phyloP scores from a whole-genome alignment of 2,329 filamentous ascomycete species.

The Lojkania enalia region DNA sequence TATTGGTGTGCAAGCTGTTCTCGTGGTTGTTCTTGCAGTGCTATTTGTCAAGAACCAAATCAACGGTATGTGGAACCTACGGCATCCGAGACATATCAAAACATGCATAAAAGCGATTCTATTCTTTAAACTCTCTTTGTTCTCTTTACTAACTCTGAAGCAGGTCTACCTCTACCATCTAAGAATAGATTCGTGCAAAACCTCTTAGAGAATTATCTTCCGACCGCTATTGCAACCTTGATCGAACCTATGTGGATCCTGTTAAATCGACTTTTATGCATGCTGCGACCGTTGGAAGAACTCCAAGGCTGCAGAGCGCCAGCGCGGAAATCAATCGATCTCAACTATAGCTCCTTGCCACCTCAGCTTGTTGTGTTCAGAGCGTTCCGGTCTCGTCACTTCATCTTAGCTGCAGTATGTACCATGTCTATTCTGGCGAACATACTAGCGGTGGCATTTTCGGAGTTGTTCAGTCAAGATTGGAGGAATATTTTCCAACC shows the following conservation, averaged over 20 bases:
- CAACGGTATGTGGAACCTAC: constrained; percentile 18
- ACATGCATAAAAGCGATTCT: too few species aligned
- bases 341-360: constrained; percentile 60
- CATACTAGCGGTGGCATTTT: constrained; percentile 56
- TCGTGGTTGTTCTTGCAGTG: constrained; percentile 18
- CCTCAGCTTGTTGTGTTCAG: constrained; percentile 56
- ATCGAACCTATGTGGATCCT: constrained; percentile 62
- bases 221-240: constrained; percentile 58
- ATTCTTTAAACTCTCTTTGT: too few species aligned
- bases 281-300: constrained; percentile 59
- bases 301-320: constrained; percentile 48
- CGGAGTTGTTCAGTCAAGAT: constrained; percentile 55
- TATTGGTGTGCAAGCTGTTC: constrained; percentile 16
- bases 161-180: constrained; percentile 45
- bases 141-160: constrained; percentile 3
- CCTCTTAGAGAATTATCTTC: constrained; percentile 55
- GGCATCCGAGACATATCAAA: too few species aligned
- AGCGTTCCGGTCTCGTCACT: constrained; percentile 52
- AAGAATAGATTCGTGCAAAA: constrained; percentile 44
- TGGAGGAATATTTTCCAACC: constrained; percentile 11
- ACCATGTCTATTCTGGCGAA: constrained; percentile 56
- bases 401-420: constrained; percentile 54
- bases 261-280: constrained; percentile 57
- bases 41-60: constrained; percentile 20
- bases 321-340: constrained; percentile 37